Evolutionary conservation across 2,329 filamentous ascomycete genomes (phyloP), one percentile per base, ranked within the genome.

Genomic region (Nothophoma quercina): DNA sequence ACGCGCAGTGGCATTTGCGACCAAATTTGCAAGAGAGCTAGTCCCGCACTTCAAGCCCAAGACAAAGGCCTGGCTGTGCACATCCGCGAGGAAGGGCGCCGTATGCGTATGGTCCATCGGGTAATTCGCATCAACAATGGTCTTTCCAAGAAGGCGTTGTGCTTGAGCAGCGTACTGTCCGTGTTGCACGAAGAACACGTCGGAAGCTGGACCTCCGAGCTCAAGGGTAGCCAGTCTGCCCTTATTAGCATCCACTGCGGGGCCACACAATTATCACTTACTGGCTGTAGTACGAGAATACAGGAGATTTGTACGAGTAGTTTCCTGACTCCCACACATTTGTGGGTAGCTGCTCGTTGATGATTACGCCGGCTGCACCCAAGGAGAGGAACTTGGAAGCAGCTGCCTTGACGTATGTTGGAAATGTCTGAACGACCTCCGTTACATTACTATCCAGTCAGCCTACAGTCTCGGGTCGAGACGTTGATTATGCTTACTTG

Each of bases 381-480:
- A 82, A 81, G n/a, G 69, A 72, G 7, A 77, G 74, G 62, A 85
- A 81, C 22, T 75, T 69, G 23, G 73, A 75, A 4, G 84, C 77
- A 0, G 85, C 85, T 44, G 83, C 78, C 51, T 80, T 78, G 38
- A 87, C 64, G 67, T 87, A 87, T 8, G 79, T 78, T 3, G 81
- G 79, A 67, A 84, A 88, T 0, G 85, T 87, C 38, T 83, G 76
- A 5, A 87, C 84, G 0, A 78, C 81, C 64, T 86, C 83, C 1
- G 69, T 58, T 3, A 73, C 73, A 10, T 79, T 79, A 55, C 50
- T 52, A 13, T 16, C 79, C 51, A 22, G 25, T 32, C 34, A 49
- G 42, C n/a, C 9, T n/a, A n/a, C n/a, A n/a, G n/a, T n/a, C n/a
- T n/a, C n/a, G n/a, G n/a, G n/a, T n/a, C n/a, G n/a, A n/a, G n/a